These are phyloP conservation scores for Phyllostachys edulis DNA, from an alignment of 176 grass and related monocot species.

Conservation along the genomic window DNA sequence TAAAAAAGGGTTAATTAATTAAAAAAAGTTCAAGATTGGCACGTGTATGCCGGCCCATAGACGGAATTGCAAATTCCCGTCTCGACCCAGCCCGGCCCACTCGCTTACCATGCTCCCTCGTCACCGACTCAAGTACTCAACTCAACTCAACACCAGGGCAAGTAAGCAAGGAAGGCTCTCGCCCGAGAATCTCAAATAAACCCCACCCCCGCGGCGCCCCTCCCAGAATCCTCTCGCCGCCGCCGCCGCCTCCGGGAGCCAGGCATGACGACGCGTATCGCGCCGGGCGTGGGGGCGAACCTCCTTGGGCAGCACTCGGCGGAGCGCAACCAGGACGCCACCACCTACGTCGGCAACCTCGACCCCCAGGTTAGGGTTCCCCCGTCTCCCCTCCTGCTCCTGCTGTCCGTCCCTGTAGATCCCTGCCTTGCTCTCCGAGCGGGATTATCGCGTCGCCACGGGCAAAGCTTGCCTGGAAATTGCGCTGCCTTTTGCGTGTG, in stretches of 20 bases:
- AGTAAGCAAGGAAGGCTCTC: background rate
- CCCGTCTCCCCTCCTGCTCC: background rate
- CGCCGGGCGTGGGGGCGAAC: conserved; percentile 95
- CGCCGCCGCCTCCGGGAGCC: background rate
- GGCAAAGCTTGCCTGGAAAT: background rate
- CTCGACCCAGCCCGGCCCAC: too few relatives aligned
- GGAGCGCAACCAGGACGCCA: conserved; percentile 97
- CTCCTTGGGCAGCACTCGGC: conserved; percentile 93
- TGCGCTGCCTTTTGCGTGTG: background rate
- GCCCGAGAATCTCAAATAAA: conserved; percentile 28
- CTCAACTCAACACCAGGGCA: background rate
- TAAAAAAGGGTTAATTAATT: too few relatives aligned
- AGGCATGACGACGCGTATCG: conserved; percentile 90
- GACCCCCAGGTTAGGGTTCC: conserved; percentile 74
- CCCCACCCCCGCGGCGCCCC: background rate
- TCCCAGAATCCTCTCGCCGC: background rate
- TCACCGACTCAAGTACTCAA: background rate
- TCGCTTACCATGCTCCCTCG: background rate
- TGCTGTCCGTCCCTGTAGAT: background rate
- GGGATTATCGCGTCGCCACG: background rate
- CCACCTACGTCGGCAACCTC: conserved; percentile 96
- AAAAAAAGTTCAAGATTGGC: too few relatives aligned
- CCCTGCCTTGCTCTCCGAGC: background rate
- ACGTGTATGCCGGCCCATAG: too few relatives aligned
- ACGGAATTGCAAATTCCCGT: too few relatives aligned